Base-by-base conservation (phyloP, 164 flowering plant genomes). In the Protea cynaroides region DNA sequence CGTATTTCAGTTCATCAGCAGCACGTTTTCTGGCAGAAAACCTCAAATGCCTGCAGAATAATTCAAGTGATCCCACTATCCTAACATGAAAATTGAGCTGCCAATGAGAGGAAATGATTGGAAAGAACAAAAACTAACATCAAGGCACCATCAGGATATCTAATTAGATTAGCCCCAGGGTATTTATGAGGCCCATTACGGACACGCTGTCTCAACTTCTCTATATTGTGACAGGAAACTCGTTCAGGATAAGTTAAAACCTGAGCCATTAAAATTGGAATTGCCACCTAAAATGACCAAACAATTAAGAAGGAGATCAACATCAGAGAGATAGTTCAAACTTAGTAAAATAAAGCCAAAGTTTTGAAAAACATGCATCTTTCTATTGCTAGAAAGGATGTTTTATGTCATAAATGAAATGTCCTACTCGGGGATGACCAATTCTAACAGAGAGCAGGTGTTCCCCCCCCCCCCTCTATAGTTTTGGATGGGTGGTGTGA, bases 211-310 rank as follows among this genome's bases (percentile, higher is more conserved):
- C 95, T 83, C 72, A 95, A 71, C 79, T 90, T 95, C 78, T 92
- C 97, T 43, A 91, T 81, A 75, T 91, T 94, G 69, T 89, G 90
- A 64, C 65, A 75, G 58, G 89, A 75, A 62, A 94, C 97, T n/a
- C 86, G 83, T 73, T 94, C 99, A 55, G 97, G 97, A 74, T 83
- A 94, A 56, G 89, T 84, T 65, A 94, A 81, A 49, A 83, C 80
- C 52, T 59, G 69, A 65, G 99, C 99, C 96, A 94, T 94, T 17
- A 77, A 77, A 21, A 84, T 77, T 10, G 99, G 99, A 66, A 94
- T 71, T 57, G 80, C 99, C 49, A 94, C 96, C 97, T 94, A 67
- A 49, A 65, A 56, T 61, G 51, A 53, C 58, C 64, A 43, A 10
- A 47, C 53, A 60, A 70, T 11, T 64, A 60, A 72, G n/a, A 34